Evolutionary conservation across 192 early-diverging fungal genomes (phyloP), one percentile per base, ranked within the genome.

Genomic region (Coemansia sp.): DNA sequence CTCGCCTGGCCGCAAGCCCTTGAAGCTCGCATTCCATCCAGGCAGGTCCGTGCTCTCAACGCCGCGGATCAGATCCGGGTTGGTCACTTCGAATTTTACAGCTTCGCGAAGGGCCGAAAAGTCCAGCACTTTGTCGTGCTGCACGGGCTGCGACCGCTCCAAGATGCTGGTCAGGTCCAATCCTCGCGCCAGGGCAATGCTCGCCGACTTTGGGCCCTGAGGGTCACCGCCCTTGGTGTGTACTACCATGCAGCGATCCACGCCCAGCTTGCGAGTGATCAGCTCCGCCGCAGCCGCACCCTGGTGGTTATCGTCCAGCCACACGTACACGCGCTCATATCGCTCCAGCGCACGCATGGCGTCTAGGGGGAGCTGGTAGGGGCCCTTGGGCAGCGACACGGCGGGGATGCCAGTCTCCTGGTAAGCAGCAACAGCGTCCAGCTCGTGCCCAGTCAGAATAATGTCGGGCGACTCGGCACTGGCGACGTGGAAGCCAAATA

Each of bases 1-100:
- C 75, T 92, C 91, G 55, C 91, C 91, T 0, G 85, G 87, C 20
- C 91, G 83, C 81, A 90, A 83, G 0, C 91, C 91, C 73, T 92
- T 92, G 34, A 91, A 74, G 20, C 87, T 72, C 13, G 78, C 57
- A 72, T 90, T 91, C 71, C 88, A 85, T 20, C 79, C 87, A 5
- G 88, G 88, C n/a, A 92, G 70, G 64, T 89, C 88, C 0, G 44
- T 87, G 40, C 87, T 88, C 73, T 84, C 75, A 3, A 92, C 85
- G 15, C 91, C 91, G 65, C 80, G 74, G 52, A 86, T 87, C 73
- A 90, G 83, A n/a, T 88, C 86, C 0, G 91, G 91, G 58, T 89
- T 85, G 39, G 86, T 64, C 20, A 91, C 83, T 62, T 92, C 89
- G 10, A 85, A 86, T 36, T 87, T 85, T 13, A 92, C 87, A 1